Conservation (phyloP, 2,329 filamentous ascomycete species). For the Xylaria sp. region DNA sequence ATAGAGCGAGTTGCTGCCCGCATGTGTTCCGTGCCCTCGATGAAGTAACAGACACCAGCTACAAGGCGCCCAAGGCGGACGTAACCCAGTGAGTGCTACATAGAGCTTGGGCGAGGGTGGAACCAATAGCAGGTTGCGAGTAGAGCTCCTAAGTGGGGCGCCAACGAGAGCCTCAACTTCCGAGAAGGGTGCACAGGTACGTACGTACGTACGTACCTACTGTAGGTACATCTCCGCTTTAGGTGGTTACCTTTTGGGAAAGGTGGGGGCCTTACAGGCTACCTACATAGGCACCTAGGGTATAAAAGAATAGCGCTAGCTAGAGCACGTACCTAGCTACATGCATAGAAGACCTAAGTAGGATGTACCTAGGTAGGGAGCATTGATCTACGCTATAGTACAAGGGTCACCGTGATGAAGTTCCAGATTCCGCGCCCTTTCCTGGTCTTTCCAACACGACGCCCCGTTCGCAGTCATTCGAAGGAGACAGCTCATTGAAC, state of each 20-base stretch:
- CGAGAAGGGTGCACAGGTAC: too few species aligned
- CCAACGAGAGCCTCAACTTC: not conserved
- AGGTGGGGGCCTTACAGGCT: too few species aligned
- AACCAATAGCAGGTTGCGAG: constrained; percentile 37
- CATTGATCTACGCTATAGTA: too few species aligned
- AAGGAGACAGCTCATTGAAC: not conserved
- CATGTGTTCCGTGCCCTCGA: not conserved
- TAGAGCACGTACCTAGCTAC: too few species aligned
- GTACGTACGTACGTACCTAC: too few species aligned
- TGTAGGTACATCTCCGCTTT: too few species aligned
- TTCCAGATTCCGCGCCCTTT: not conserved
- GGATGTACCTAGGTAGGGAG: too few species aligned
- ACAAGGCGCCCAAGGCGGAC: constrained; percentile 45
- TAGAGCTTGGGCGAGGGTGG: not conserved
- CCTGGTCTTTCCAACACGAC: not conserved
- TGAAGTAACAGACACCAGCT: constrained; percentile 8
- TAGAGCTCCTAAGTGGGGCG: constrained; percentile 31
- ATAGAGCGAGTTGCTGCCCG: not conserved
- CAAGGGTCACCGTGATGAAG: not conserved
- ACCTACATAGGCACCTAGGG: too few species aligned
- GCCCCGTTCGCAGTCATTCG: not conserved
- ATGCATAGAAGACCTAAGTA: too few species aligned
- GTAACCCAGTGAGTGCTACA: constrained; percentile 42
- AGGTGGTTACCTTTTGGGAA: not conserved
- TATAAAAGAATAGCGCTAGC: too few species aligned